Evolutionary conservation across 495 filamentous ascomycete species (phyloP), one percentile per base, ranked within the genome.

Genomic region (Evansstolkia leycettana): DNA sequence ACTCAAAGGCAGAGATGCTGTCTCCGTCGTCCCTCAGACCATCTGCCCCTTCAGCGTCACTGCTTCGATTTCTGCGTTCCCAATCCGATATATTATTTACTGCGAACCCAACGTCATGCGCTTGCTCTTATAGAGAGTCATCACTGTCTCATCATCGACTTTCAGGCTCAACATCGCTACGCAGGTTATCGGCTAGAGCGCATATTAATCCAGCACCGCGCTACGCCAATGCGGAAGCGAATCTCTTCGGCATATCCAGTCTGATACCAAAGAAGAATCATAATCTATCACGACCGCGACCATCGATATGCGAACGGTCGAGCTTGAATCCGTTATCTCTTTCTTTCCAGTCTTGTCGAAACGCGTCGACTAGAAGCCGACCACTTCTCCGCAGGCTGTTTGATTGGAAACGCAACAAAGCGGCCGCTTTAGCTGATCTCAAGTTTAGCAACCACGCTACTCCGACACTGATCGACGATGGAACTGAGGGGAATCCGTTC

Each of bases 61-160:
- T 81, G 7, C 60, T 84, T 39, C 71, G 67, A 24, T 82, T 76
- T 39, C 59, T 84, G 26, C 69, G 69, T 33, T 64, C 62, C 23
- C 78, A 82, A 51, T 68, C 73, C 16, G 70, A 76, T 60, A 10
- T 62, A 54, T 37, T 69, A 43, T 69, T 75, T 57, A 64, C 50
- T 17, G 46, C 58, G 9, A 66, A 59, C 42, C 50, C 64, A 37
- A 55, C 53, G 37, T 28, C 38, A 36, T 54, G 55, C 41, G 36
- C 38, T 33, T 42, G 38, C 39, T 33, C 35, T 20, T 33, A 41
- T 29, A 25, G 33, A 14, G 39, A 35, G 5, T 10, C 14, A 5
- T 30, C 36, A 20, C 12, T 28, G 15, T 29, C 17, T 17, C 18
- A 19, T 36, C 36, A 37, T 14, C 24, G 19, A n/a, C 34, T 25